These are phyloP conservation scores for Amyloporia xantha DNA, from an alignment of 768 basidiomycete species.

Conservation along the genomic window DNA sequence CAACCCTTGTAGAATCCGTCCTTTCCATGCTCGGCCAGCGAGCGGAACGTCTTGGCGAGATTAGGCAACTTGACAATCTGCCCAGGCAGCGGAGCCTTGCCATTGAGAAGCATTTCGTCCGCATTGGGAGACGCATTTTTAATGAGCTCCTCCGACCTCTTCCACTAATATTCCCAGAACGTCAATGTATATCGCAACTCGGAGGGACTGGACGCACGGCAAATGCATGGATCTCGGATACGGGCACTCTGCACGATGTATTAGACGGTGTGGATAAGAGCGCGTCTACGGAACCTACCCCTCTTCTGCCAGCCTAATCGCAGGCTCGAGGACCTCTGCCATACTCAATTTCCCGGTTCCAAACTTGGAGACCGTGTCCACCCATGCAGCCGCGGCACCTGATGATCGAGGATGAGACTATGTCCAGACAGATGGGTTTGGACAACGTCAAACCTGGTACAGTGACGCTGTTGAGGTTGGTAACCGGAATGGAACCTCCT, in stretches of 20 bases:
- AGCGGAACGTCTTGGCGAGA: slow-evolving; percentile 78
- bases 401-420: slow-evolving; percentile 15
- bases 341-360: slow-evolving; percentile 67
- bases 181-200: slow-evolving; percentile 4
- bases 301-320: slow-evolving; percentile 86
- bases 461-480: slow-evolving; percentile 86
- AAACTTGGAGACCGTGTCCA: slow-evolving; percentile 78
- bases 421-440: not conserved
- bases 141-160: slow-evolving; percentile 60
- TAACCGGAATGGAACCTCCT: slow-evolving; percentile 63
- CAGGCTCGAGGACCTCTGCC: slow-evolving; percentile 78
- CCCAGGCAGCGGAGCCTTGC: slow-evolving; percentile 78
- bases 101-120: slow-evolving; percentile 80
- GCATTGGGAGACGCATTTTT: slow-evolving; percentile 82
- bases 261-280: not conserved
- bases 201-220: slow-evolving; percentile 4
- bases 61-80: slow-evolving; percentile 77
- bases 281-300: slow-evolving; percentile 43
- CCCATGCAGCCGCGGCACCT: slow-evolving; percentile 95
- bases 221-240: slow-evolving; percentile 71
- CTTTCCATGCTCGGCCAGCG: slow-evolving; percentile 74
- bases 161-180: slow-evolving; percentile 35
- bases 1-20: slow-evolving; percentile 93
- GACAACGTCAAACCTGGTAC: slow-evolving; percentile 54
- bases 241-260: slow-evolving; percentile 57